These are phyloP conservation scores for Raffaelea albimanens DNA, from an alignment of 2,329 filamentous ascomycete species.

Conservation along the genomic window DNA sequence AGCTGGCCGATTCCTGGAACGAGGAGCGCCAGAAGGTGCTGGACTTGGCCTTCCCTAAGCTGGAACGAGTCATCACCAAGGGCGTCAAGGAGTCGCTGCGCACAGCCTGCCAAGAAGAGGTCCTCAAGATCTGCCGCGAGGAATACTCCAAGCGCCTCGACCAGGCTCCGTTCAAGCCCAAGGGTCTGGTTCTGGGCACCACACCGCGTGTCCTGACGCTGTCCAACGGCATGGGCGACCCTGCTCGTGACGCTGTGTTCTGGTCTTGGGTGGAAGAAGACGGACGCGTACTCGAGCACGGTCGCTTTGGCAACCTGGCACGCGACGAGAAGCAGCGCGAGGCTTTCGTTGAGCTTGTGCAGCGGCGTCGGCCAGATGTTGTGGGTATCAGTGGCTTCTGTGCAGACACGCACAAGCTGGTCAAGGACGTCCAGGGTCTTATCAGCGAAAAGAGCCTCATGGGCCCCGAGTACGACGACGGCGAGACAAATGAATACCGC, in stretches of 20 bases:
- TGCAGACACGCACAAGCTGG: slow-evolving; percentile 74
- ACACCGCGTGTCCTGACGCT: slow-evolving; percentile 78
- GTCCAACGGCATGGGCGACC: slow-evolving; percentile 73
- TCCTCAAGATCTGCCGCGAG: slow-evolving; percentile 80
- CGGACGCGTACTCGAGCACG: slow-evolving; percentile 78
- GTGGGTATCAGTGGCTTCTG: slow-evolving; percentile 84
- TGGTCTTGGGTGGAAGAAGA: slow-evolving; percentile 95
- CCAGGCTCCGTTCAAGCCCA: slow-evolving; percentile 91
- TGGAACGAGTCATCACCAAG: slow-evolving; percentile 77
- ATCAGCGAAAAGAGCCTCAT: slow-evolving; percentile 69
- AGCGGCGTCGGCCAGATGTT: slow-evolving; percentile 76
- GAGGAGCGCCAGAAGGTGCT: slow-evolving; percentile 76
- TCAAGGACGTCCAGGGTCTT: slow-evolving; percentile 70
- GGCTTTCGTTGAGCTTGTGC: slow-evolving; percentile 68
- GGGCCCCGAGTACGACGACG: slow-evolving; percentile 72
- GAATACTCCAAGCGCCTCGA: slow-evolving; percentile 85
- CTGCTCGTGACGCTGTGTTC: slow-evolving; percentile 66
- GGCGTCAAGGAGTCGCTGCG: slow-evolving; percentile 91
- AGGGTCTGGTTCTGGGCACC: slow-evolving; percentile 83
- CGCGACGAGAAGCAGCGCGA: slow-evolving; percentile 58
- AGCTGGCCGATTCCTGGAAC: slow-evolving; percentile 93
- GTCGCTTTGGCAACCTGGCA: slow-evolving; percentile 73
- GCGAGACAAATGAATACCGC: slow-evolving; percentile 64
- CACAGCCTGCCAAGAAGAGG: slow-evolving; percentile 86
- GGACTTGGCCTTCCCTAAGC: slow-evolving; percentile 68